These are phyloP conservation scores for Ganoderma boninense DNA, from an alignment of 1,284 basidiomycete species.

Conservation along the genomic window DNA sequence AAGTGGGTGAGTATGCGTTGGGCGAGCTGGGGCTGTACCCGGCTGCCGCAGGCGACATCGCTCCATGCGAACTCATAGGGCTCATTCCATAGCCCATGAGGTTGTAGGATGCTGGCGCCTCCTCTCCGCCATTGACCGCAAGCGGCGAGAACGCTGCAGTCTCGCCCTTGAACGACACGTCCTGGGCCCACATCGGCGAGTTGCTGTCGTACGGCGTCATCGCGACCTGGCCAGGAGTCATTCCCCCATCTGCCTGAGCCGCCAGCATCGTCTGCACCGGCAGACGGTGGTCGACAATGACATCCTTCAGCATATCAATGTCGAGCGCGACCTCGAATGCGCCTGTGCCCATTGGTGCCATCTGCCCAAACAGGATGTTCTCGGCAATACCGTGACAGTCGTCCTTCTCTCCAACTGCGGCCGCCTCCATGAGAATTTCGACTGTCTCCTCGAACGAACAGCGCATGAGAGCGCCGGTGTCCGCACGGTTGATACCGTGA, in stretches of 20 bases:
- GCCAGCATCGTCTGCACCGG: constrained; percentile 89
- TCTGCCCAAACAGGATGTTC: constrained; percentile 98
- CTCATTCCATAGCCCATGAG: constrained; percentile 84
- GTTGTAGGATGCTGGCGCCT: constrained; percentile 70
- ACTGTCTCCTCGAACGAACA: constrained; percentile 99
- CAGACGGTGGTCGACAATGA: constrained; percentile 95
- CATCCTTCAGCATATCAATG: constrained; percentile 98
- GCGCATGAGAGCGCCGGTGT: constrained; percentile 96
- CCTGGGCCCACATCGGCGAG: constrained; percentile 82
- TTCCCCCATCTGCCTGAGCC: constrained; percentile 83
- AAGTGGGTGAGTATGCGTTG: constrained; percentile 87
- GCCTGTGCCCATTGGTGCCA: constrained; percentile 98
- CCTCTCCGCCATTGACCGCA: constrained; percentile 88
- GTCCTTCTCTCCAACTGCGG: constrained; percentile 97
- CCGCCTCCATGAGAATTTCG: constrained; percentile 98
- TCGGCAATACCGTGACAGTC: constrained; percentile 98
- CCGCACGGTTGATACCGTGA: constrained; percentile 98
- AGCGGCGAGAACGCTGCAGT: constrained; percentile 95
- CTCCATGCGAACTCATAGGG: constrained; percentile 74
- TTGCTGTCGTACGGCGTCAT: constrained; percentile 97
- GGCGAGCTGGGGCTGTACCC: constrained; percentile 87
- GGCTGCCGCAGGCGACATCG: constrained; percentile 81
- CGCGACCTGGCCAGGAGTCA: constrained; percentile 90
- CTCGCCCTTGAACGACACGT: constrained; percentile 79
- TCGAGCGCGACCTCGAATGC: constrained; percentile 97